Evolutionary conservation across 2,329 filamentous ascomycete genomes (phyloP), one percentile per base, ranked within the genome.

Genomic region (Hymenoscyphus salicellus): DNA sequence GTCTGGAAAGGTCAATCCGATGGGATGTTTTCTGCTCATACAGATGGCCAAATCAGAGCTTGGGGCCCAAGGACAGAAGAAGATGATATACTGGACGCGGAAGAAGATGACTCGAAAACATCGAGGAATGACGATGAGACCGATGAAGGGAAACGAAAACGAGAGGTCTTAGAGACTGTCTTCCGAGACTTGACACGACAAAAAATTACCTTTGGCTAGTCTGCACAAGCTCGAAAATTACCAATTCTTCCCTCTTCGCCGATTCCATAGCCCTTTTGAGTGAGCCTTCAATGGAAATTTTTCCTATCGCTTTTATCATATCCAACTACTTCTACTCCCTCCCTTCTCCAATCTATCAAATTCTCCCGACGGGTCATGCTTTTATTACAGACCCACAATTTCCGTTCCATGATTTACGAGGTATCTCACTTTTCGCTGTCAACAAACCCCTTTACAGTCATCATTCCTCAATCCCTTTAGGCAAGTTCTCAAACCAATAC

Each of bases 31-130:
- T 95, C 92, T 61, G 89, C 88, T 1, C 92, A 97, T 72, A 82
- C 89, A 2, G 92, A 97, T 74, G 94, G 94, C 0, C 89, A 89
- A 61, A 94, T 98, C 64, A 84, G 89, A 55, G 85, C 86, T 3
- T 97, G 94, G 93, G 82, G 83, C 70, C 90, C 91, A 1, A 79
- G 80, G 41, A 77, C 86, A 5, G 77, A 80, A 0, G 85, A 83
- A 4, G 79, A 78, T 38, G 77, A 85, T 69, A 75, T 84, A 70
- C 69, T 86, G 59, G 81, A 60, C 10, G 43, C 14, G 14, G 80
- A 81, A 3, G 76, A 79, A 17, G 73, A 75, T 4, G 33, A 10
- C 16, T 43, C 30, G 5, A 64, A 56, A 30, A 77, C 75, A 28
- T 38, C 30, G 7, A 64, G 55, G 32, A 76, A 75, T 28, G 79